Percentiles rank a stretch among this genome's conserved stretches.
These are phyloP conservation scores for Citrus inodora DNA, from an alignment of 345 rosid species.

Conservation along the genomic window DNA sequence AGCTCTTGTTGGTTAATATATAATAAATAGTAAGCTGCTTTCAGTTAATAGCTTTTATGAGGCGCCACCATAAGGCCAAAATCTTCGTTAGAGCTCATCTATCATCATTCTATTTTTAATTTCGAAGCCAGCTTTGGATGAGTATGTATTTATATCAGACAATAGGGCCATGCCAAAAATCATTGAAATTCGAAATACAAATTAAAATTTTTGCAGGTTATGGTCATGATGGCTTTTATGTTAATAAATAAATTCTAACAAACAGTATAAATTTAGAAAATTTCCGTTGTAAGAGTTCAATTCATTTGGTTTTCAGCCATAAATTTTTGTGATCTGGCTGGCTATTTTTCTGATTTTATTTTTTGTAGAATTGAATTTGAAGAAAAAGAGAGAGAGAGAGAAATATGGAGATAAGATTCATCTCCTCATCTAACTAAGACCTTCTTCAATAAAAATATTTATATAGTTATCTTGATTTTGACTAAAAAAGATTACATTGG, in stretches of 20 bases:
- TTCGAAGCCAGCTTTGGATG: slow-evolving; percentile 9
- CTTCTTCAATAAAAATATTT: too few relatives aligned
- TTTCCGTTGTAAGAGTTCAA: too few relatives aligned
- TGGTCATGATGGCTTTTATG: neutral
- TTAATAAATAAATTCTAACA: neutral
- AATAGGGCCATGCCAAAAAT: neutral
- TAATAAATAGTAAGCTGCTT: slow-evolving; percentile 24
- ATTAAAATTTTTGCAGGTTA: neutral
- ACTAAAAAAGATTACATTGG: too few relatives aligned
- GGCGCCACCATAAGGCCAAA: slow-evolving; percentile 25
- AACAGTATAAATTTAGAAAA: neutral
- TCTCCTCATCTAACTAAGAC: too few relatives aligned
- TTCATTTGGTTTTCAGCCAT: too few relatives aligned
- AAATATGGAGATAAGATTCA: too few relatives aligned
- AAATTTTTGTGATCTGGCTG: too few relatives aligned
- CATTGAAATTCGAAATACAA: neutral
- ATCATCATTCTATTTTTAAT: slow-evolving; percentile 7
- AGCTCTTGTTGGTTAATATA: slow-evolving; percentile 10
- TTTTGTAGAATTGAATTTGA: too few relatives aligned
- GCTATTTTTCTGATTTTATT: too few relatives aligned
- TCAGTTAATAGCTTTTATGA: slow-evolving; percentile 28
- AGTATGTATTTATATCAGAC: slow-evolving; percentile 8
- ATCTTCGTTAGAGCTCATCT: neutral
- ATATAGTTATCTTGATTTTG: too few relatives aligned
- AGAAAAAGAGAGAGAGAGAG: too few relatives aligned